These are phyloP conservation scores for Tuber magnatum DNA, from an alignment of 495 filamentous ascomycete genomes.

Conservation along the genomic window DNA sequence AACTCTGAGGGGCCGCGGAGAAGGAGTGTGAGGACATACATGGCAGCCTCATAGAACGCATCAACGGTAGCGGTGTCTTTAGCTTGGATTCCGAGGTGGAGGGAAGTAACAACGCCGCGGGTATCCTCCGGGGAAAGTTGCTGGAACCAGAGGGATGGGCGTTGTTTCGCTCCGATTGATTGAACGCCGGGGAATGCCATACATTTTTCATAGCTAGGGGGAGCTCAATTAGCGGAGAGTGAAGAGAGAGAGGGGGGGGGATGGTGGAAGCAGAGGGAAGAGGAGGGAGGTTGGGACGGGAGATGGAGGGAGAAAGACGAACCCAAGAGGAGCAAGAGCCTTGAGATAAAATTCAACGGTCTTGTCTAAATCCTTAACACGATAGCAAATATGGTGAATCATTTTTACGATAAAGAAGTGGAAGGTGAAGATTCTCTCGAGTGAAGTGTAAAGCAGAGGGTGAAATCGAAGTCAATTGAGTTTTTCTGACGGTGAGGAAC, in stretches of 20 bases:
- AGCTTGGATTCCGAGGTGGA: constrained; percentile 8
- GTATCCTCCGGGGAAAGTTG: background rate
- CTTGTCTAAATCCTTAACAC: background rate
- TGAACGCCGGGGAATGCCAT: background rate
- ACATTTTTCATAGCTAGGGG: background rate
- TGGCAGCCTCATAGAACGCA: constrained; percentile 11
- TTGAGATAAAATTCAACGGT: constrained; percentile 7
- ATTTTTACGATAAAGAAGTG: background rate
- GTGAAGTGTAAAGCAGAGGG: background rate
- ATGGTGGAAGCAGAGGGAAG: background rate
- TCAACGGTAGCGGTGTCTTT: background rate
- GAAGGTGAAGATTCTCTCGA: background rate
- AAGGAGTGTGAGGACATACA: background rate
- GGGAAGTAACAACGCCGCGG: background rate
- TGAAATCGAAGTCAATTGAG: background rate
- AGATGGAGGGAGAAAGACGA: background rate
- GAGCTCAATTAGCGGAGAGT: background rate
- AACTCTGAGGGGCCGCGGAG: background rate
- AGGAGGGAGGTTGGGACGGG: background rate
- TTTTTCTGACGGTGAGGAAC: background rate
- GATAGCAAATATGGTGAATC: background rate
- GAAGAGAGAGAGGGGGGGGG: background rate
- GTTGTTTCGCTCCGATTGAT: background rate
- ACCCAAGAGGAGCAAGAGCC: constrained; percentile 11
- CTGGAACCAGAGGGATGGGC: background rate